Evolutionary conservation across 805 yeast species (phyloP).

Genomic region (Ascoidea tarda): DNA sequence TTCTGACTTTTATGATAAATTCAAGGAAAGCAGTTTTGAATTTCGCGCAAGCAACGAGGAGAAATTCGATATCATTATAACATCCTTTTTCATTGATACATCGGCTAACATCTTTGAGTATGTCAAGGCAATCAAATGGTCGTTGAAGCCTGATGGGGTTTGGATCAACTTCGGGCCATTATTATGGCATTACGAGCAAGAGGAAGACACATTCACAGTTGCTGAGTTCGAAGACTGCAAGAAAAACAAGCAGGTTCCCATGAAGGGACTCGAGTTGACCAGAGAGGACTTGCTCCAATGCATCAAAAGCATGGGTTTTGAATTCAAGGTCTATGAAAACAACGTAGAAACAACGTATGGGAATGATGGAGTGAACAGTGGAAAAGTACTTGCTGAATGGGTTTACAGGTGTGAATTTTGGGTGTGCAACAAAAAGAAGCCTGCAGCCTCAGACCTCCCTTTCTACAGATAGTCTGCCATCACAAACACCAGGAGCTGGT

Average conservation of each 20-base stretch:
- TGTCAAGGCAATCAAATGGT: slow-evolving; percentile 30
- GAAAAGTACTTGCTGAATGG: slow-evolving; percentile 35
- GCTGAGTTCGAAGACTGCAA: slow-evolving; percentile 11
- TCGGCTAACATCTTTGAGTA: slow-evolving; percentile 47
- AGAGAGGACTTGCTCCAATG: slow-evolving; percentile 38
- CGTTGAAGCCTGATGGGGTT: slow-evolving; percentile 28
- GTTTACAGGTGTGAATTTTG: slow-evolving; percentile 53
- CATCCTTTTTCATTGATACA: slow-evolving; percentile 53
- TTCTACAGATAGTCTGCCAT: too few relatives aligned
- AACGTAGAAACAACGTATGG: slow-evolving; percentile 38
- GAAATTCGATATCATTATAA: slow-evolving; percentile 31
- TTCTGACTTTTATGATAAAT: slow-evolving; percentile 10
- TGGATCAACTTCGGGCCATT: slow-evolving; percentile 63
- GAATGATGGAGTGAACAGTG: slow-evolving; percentile 20
- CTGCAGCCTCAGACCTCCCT: background rate
- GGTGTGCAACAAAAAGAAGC: slow-evolving; percentile 32
- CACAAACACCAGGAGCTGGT: too few relatives aligned
- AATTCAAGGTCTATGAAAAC: slow-evolving; percentile 27
- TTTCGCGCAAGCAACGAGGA: slow-evolving; percentile 27
- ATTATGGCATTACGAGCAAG: slow-evolving; percentile 59
- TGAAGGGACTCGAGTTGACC: slow-evolving; percentile 45
- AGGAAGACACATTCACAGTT: slow-evolving; percentile 17
- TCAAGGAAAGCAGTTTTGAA: slow-evolving; percentile 22
- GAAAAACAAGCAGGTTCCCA: slow-evolving; percentile 18
- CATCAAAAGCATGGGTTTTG: slow-evolving; percentile 35